Percentiles rank a stretch among this genome's conserved stretches.
Conservation (phyloP, 2,329 filamentous ascomycete genomes). For the Pseudogymnoascus sp. region DNA sequence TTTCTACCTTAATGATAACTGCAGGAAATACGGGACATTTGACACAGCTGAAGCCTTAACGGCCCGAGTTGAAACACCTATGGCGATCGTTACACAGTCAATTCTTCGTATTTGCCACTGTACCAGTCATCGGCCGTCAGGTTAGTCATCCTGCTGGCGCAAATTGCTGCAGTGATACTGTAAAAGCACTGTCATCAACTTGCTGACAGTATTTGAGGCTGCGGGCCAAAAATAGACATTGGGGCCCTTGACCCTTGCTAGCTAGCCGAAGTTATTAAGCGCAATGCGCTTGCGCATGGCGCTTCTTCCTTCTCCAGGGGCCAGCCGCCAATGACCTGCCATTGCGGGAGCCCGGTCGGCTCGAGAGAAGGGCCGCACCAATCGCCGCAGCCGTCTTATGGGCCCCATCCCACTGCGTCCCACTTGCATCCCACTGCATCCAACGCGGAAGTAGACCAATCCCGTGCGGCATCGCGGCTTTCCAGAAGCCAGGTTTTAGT, state of each 20-base stretch:
- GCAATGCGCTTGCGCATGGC: neutral
- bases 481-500: neutral
- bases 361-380: constrained; percentile 1
- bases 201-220: constrained; percentile 6
- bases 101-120: neutral
- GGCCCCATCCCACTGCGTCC: neutral
- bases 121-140: neutral
- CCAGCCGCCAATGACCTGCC: neutral
- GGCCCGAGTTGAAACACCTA: constrained; percentile 2
- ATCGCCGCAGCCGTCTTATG: neutral
- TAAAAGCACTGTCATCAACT: neutral
- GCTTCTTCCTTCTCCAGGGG: neutral
- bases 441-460: neutral
- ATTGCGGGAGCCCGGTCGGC: neutral
- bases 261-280: constrained; percentile 1
- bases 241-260: neutral
- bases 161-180: neutral
- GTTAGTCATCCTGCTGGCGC: neutral
- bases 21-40: neutral
- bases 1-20: constrained; percentile 1
- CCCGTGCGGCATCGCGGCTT: neutral
- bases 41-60: constrained; percentile 7
- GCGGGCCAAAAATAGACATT: neutral
- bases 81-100: neutral
- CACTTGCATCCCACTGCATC: neutral